Evolutionary conservation across 345 rosid species (phyloP).

Genomic region (Durio zibethinus): DNA sequence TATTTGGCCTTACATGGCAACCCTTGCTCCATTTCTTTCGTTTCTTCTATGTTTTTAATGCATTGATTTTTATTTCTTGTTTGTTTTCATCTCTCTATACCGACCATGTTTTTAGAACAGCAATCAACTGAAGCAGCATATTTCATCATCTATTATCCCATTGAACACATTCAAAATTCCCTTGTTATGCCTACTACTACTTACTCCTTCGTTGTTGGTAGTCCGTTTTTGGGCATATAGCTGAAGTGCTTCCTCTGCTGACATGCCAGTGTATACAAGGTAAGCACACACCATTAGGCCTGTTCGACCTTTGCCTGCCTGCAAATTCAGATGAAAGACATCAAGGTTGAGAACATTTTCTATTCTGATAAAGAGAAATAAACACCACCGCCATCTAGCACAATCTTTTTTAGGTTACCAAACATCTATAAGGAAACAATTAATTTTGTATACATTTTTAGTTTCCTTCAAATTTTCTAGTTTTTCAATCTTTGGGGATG

Average conservation of each 20-base stretch:
- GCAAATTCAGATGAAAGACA: conserved; percentile 23
- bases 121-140: not conserved
- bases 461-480: too few relatives aligned
- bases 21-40: too few relatives aligned
- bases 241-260: conserved; percentile 79
- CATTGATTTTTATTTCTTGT: too few relatives aligned
- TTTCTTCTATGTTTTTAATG: too few relatives aligned
- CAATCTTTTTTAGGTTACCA: not conserved
- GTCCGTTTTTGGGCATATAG: conserved; percentile 82
- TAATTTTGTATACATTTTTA: not conserved
- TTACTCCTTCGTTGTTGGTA: conserved; percentile 93
- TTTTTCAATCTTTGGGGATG: too few relatives aligned
- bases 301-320: conserved; percentile 98
- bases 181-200: conserved; percentile 22
- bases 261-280: conserved; percentile 82
- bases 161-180: not conserved
- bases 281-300: conserved; percentile 87
- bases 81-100: too few relatives aligned
- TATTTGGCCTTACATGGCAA: too few relatives aligned
- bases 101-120: too few relatives aligned
- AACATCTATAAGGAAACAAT: not conserved
- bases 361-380: not conserved
- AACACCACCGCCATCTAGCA: not conserved
- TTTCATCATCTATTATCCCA: not conserved
- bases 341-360: not conserved